Evolutionary conservation across 1,139 yeast species (phyloP).

Genomic region (Lodderomyces theae): DNA sequence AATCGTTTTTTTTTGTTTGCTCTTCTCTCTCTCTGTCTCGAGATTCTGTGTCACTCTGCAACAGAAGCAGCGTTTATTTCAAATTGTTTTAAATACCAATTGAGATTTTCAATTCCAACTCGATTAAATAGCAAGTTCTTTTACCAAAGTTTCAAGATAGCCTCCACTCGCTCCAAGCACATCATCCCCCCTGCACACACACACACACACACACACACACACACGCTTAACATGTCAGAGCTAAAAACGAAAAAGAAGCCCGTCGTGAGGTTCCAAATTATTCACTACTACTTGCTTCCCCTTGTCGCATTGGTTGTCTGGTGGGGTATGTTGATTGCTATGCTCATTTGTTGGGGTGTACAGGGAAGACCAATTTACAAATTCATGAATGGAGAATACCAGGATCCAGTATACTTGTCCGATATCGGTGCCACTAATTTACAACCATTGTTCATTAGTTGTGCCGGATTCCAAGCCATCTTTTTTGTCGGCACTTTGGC

Average conservation of each 20-base stretch:
- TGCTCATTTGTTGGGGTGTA: conserved; percentile 55
- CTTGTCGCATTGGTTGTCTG: conserved; percentile 29
- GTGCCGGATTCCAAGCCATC: conserved; percentile 75
- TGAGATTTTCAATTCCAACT: too few relatives aligned
- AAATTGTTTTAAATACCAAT: too few relatives aligned
- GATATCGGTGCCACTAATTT: conserved; percentile 83
- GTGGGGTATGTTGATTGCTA: conserved; percentile 45
- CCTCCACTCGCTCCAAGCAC: too few relatives aligned
- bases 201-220: not conserved
- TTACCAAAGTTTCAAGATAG: too few relatives aligned
- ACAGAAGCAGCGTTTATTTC: too few relatives aligned
- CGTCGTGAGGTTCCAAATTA: conserved; percentile 23
- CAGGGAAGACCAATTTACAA: conserved; percentile 75
- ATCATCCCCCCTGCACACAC: too few relatives aligned
- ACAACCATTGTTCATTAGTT: conserved; percentile 80
- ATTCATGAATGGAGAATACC: conserved; percentile 46
- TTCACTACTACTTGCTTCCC: conserved; percentile 38
- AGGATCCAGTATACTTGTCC: conserved; percentile 69
- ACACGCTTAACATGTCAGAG: not conserved
- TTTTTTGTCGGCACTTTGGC: conserved; percentile 66
- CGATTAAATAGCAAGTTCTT: too few relatives aligned
- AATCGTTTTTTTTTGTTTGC: not conserved
- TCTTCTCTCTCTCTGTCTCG: not conserved
- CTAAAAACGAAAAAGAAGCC: conserved; percentile 10
- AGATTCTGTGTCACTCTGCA: not conserved